A percentile compares a stretch with the other conserved stretches of the same genome.
These are phyloP conservation scores for Hortaea werneckii DNA, from an alignment of 2,329 filamentous ascomycete species.

Conservation along the genomic window DNA sequence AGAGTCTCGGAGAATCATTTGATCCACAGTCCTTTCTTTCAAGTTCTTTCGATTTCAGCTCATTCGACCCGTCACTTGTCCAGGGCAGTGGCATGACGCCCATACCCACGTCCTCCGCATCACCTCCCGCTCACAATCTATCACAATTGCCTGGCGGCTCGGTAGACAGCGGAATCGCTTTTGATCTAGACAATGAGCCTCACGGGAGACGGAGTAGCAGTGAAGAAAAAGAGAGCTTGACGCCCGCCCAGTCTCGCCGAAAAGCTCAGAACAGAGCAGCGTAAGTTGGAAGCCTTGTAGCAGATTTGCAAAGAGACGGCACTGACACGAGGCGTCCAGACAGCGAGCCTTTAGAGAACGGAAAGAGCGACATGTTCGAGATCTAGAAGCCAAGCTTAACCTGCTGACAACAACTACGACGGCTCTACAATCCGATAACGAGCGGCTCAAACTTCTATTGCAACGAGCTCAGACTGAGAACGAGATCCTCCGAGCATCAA, in stretches of 20 bases:
- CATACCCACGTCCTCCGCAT: slow-evolving; percentile 14
- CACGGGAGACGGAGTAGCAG: slow-evolving; percentile 31
- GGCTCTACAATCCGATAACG: slow-evolving; percentile 69
- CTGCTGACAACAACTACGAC: slow-evolving; percentile 65
- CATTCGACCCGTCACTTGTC: slow-evolving; percentile 10
- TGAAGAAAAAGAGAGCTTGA: slow-evolving; percentile 38
- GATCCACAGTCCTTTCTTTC: slow-evolving; percentile 12
- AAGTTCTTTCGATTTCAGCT: slow-evolving; percentile 10
- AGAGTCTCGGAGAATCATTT: slow-evolving; percentile 19
- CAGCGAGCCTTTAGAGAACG: slow-evolving; percentile 94
- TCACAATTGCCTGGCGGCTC: slow-evolving; percentile 26
- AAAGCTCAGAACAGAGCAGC: slow-evolving; percentile 66
- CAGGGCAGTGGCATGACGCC: slow-evolving; percentile 10
- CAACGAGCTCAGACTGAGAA: slow-evolving; percentile 83
- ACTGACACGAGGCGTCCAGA: slow-evolving; percentile 36
- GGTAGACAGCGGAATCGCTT: slow-evolving; percentile 33
- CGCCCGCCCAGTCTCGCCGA: slow-evolving; percentile 43
- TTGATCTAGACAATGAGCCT: slow-evolving; percentile 26
- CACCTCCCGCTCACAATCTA: slow-evolving; percentile 15
- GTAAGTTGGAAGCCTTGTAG: slow-evolving; percentile 38
- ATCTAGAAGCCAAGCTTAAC: slow-evolving; percentile 78
- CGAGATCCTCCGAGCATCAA: slow-evolving; percentile 78
- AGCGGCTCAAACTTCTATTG: slow-evolving; percentile 72
- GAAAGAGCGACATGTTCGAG: slow-evolving; percentile 88
- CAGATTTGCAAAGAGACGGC: slow-evolving; percentile 3